Base-by-base conservation (phyloP, 345 rosid species). In the Aquilaria malaccensis region DNA sequence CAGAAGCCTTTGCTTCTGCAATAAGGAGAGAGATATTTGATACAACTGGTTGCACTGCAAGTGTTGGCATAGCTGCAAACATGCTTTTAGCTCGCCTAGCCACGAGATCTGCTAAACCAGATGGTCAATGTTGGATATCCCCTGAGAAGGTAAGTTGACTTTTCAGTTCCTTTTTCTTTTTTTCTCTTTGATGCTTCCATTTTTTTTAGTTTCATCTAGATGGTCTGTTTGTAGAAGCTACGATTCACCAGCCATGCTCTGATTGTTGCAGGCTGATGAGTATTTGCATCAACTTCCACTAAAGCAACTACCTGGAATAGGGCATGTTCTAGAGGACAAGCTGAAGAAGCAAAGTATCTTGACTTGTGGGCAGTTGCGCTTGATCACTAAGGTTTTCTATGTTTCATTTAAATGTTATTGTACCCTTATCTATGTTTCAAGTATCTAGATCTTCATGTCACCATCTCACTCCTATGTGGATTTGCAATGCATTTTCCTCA, bases 61-160 rank as follows among this genome's bases (percentile, higher is more conserved):
- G 97, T 77, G 84, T 83, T 58, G 98, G 98, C 56, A 84, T 93
- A 72, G 89, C 91, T 57, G 78, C 76, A 33, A 89, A 87, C 75
- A 93, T 93, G 96, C 91, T 93, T 9, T 75, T 93, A 83, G 97
- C 98, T 60, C 96, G 98, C 66, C 88, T 89, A 66, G 98, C 98
- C 70, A 93, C 98, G 47, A 81, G 86, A 69, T 73, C 81, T 56
- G 98, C 98, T 52, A 93, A 93, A 76, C 97, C 98, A 54, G 72
- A 89, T 66, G 97, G 98, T 70, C 98, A 93, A 76, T 85, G 81
- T 62, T 77, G 67, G 72, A 85, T 93, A 67, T 67, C 87, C 65
- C 67, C 77, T 64, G 86, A 78, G 61, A 77, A 41, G 85, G 96
- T 91, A 63, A 64, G 67, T 67, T 61, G 45, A 7, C 15, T 7